These are phyloP conservation scores for Kurtzmaniella natalensis DNA, from an alignment of 1,139 yeast genomes.

Conservation along the genomic window DNA sequence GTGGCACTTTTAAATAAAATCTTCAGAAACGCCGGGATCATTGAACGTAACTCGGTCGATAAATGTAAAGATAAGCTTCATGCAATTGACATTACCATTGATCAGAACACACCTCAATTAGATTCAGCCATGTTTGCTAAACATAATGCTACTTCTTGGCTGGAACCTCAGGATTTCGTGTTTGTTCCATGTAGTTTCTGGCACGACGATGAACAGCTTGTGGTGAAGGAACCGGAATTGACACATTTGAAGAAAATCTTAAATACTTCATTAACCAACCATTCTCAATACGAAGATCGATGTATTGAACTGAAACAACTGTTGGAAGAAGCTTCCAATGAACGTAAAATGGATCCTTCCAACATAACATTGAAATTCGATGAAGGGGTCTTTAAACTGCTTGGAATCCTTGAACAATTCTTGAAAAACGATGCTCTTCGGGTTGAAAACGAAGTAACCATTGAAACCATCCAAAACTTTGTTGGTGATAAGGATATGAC, in stretches of 20 bases:
- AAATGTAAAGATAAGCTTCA: slow-evolving; percentile 51
- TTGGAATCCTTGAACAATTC: slow-evolving; percentile 56
- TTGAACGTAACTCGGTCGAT: slow-evolving; percentile 59
- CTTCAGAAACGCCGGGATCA: slow-evolving; percentile 56
- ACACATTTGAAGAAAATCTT: slow-evolving; percentile 60
- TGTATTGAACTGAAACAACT: slow-evolving; percentile 47
- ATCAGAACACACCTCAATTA: slow-evolving; percentile 67
- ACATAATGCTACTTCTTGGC: slow-evolving; percentile 73
- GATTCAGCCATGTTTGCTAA: slow-evolving; percentile 91
- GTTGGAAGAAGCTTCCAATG: slow-evolving; percentile 44
- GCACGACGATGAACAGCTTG: slow-evolving; percentile 91
- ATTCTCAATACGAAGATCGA: slow-evolving; percentile 37
- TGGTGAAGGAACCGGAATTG: slow-evolving; percentile 60
- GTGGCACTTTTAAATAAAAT: slow-evolving; percentile 69
- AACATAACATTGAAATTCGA: slow-evolving; percentile 46
- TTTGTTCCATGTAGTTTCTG: slow-evolving; percentile 89
- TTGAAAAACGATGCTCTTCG: slow-evolving; percentile 71
- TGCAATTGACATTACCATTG: slow-evolving; percentile 53
- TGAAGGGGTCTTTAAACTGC: slow-evolving; percentile 50
- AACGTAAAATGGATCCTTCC: slow-evolving; percentile 25
- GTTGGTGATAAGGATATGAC: slow-evolving; percentile 73
- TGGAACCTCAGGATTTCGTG: slow-evolving; percentile 79
- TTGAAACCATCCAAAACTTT: slow-evolving; percentile 83
- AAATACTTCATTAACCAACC: slow-evolving; percentile 43
- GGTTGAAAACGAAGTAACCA: slow-evolving; percentile 76